These are phyloP conservation scores for Physcomitrium patens DNA, from an alignment of 225 moss, liverwort and hornwort genomes.

Conservation along the genomic window DNA sequence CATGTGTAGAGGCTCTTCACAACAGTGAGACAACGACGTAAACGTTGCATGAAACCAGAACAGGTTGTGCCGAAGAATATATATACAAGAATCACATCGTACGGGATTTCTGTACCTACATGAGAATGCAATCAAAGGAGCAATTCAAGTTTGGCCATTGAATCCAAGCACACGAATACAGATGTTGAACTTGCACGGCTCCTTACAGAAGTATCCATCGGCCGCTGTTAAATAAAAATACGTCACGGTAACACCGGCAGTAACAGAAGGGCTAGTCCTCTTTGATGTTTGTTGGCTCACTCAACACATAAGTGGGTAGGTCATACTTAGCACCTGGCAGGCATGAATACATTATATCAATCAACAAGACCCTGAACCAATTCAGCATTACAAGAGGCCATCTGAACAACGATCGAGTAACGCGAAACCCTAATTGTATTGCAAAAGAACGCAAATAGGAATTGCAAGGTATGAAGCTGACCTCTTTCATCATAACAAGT, in stretches of 20 bases:
- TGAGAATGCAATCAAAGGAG: background rate
- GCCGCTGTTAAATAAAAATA: slow-evolving; percentile 50
- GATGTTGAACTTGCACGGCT: slow-evolving; percentile 49
- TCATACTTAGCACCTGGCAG: slow-evolving; percentile 69
- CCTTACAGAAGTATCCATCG: slow-evolving; percentile 55
- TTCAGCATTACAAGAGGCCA: background rate
- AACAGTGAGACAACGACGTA: background rate
- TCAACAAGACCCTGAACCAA: background rate
- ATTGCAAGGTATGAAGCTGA: slow-evolving; percentile 13
- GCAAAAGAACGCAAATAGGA: background rate
- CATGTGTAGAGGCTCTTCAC: background rate
- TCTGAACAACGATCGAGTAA: background rate
- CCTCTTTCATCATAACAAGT: slow-evolving; percentile 85
- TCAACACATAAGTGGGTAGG: slow-evolving; percentile 70
- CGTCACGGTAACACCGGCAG: slow-evolving; percentile 31
- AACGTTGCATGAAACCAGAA: background rate
- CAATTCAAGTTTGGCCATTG: slow-evolving; percentile 31
- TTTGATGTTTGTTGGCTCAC: slow-evolving; percentile 68
- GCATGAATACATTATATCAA: slow-evolving; percentile 11
- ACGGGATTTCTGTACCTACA: background rate
- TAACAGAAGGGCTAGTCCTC: slow-evolving; percentile 41
- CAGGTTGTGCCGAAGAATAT: background rate
- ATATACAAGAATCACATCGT: background rate
- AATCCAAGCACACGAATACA: slow-evolving; percentile 40
- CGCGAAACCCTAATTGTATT: no score